Evolutionary conservation across 2,329 filamentous ascomycete genomes (phyloP), one percentile per base, ranked within the genome.

Genomic region (Stachybotrys elegans): DNA sequence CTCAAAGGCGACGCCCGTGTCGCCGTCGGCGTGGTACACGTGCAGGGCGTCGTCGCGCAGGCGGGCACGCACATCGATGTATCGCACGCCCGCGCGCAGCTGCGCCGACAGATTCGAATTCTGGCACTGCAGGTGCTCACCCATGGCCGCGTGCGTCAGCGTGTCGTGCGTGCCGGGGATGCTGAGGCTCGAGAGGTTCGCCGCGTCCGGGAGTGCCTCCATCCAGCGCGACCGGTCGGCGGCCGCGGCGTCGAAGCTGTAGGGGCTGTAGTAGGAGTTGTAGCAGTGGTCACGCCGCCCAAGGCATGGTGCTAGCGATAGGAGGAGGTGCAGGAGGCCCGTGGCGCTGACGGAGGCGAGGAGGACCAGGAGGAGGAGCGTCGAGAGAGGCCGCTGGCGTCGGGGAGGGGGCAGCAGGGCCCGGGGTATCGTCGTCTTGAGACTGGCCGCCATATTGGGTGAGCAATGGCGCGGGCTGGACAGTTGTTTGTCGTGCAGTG

Each of bases 111-210:
- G 61, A 49, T 66, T 65, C 50, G 62, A 62, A 52, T 73, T 75
- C 58, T 78, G 74, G 53, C 72, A 75, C 54, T 72, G 66, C 41
- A 69, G 64, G 8, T 47, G 44, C 45, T 63, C 58, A 35, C 56
- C 51, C 22, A 47, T 51, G 44, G 72, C 59, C 36, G 58, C 54
- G 49, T 69, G 72, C 16, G 74, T 76, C 68, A 77, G 69, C 20
- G 73, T 75, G 55, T 77, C 73, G 58, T 77, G 73, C 2, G 73
- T 76, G 22, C 74, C 74, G 0, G 73, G 74, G 46, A 77, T 67
- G 37, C 71, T 73, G 34, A 77, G 62, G 41, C 57, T 64, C 23
- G 70, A 63, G 25, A 77, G 56, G 37, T 57, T 60, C 27, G 62
- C 57, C 21, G 57, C 48, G 55, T 75, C 68, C 22, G 69, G 68